These are phyloP conservation scores for Acorus calamus DNA, from an alignment of 106 monocot genomes.

Conservation along the genomic window DNA sequence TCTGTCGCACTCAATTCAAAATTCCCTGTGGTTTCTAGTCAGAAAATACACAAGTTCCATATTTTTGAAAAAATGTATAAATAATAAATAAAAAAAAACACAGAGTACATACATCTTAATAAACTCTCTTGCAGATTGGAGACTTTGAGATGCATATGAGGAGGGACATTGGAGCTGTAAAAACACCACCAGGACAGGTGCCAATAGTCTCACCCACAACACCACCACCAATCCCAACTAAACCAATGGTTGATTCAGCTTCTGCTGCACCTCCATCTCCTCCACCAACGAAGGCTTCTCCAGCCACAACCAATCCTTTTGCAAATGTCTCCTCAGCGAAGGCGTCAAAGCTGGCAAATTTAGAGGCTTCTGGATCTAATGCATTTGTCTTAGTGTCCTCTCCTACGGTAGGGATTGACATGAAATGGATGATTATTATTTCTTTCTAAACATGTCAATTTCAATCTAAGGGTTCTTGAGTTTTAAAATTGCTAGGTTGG, in stretches of 20 bases:
- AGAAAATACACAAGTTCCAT: too few relatives aligned
- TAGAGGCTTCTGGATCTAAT: constrained; percentile 48
- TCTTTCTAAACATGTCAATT: too few relatives aligned
- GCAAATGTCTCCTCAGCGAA: constrained; percentile 40
- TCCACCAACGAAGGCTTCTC: constrained; percentile 22
- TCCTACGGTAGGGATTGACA: constrained; percentile 44
- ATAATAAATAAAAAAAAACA: too few relatives aligned
- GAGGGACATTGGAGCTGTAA: constrained; percentile 37
- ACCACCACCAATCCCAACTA: constrained; percentile 64
- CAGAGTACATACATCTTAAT: background rate
- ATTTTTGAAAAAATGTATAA: too few relatives aligned
- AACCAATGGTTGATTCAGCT: constrained; percentile 47
- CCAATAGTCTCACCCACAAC: constrained; percentile 54
- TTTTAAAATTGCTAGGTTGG: constrained; percentile 44
- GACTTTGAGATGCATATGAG: constrained; percentile 83
- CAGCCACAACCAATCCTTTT: constrained; percentile 34
- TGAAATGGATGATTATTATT: too few relatives aligned
- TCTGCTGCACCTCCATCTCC: constrained; percentile 14
- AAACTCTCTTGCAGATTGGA: constrained; percentile 44
- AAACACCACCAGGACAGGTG: constrained; percentile 2
- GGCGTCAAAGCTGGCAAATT: constrained; percentile 51
- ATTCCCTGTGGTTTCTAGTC: too few relatives aligned
- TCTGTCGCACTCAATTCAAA: too few relatives aligned
- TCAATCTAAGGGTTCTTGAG: too few relatives aligned
- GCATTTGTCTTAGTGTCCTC: constrained; percentile 62